Base-by-base conservation (phyloP, 129 eudicot genomes). In the Artemisia argyi region DNA sequence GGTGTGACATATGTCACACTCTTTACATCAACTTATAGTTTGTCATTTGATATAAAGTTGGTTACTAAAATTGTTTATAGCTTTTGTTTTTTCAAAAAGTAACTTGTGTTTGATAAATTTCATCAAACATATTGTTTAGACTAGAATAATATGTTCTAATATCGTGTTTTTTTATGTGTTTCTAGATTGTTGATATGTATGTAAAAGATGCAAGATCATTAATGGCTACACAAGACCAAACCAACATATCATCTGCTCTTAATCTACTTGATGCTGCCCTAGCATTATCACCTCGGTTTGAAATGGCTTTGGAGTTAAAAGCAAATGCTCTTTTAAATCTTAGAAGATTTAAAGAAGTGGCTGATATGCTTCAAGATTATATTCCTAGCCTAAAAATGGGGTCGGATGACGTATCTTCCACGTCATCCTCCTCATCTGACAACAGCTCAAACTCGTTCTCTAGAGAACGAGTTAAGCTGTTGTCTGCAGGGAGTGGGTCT, bases 301-400 rank as follows among this genome's bases (percentile, higher is more conserved):
- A 92, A 67, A 65, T 72, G 26, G 95, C 85, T 10, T 78, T 85
- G 5, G 96, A 92, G 81, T 56, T 89, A 54, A 92, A 85, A 66
- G 95, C 98, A 19, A 80, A 90, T 4, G 83, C 85, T 14, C 79
- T 89, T 75, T 87, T 92, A 15, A 74, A 68, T 65, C 79, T 92
- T 11, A 70, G 90, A 54, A 81, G 96, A 51, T 92, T 77, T 64
- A 87, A 85, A 55, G 92, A 92, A 18, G 95, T 92, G 35, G 98
- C 98, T 13, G 86, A 92, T 50, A 87, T 92, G 96, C 80, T 92
- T 11, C 96, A 89, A 77, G 96, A 92, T 54, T 85, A 85, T 51
- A 92, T 92, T 49, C 98, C 98, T 7, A 92, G 96, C 72, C 55
- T 87, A 13, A 87, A 80, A 65, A 73, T 78, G 85, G 18, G 86